Base-by-base conservation (phyloP, 257 asterid species). In the Linderniella brevidens region DNA sequence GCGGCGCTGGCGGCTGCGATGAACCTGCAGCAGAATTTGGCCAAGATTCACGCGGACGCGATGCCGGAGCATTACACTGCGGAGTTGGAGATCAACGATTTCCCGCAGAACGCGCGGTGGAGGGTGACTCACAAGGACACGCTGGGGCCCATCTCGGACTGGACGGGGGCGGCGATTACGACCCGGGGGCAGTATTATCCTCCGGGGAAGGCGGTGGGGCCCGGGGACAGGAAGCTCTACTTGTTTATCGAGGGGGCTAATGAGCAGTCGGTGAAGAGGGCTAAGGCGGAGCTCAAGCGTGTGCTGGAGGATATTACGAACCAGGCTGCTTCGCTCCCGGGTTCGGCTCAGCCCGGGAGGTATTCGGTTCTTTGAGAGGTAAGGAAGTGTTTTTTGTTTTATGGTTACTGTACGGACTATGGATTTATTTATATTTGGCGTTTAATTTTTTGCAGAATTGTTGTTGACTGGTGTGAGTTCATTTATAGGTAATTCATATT, bases 61-160 rank as follows among this genome's bases (percentile, higher is more conserved):
- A 46, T 82, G 76, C 92, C 94, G 11, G 92, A 79, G 58, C 92
- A 82, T 59, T 86, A 76, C 52, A 92, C 76, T 55, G 96, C 94
- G 1, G 96, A 81, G 51, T 58, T 86, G 72, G 96, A 86, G 58
- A 86, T 86, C 18, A 86, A 86, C 37, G 94, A 86, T 62, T 86
- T 86, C 29, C 96, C 94, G 1, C 96, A 86, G 65, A 79, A 86
- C 67, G 94, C 96, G 29, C 86, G 96, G 15, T 86, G 96, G 96
- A 86, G 79, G 75, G 92, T 86, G 57, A 86, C 96, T 0, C 96
- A 86, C 65, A 86, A 86, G 66, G 96, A 86, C 55, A 86, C 96
- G 11, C 62, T 86, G 46, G 94, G 94, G 32, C 96, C 96, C 8
- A 86, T 86, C 13, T 82, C 96, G 25, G 96, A 86, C 3, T 86